Base-by-base conservation (phyloP, 1,284 basidiomycete genomes). In the Trametes versicolor region DNA sequence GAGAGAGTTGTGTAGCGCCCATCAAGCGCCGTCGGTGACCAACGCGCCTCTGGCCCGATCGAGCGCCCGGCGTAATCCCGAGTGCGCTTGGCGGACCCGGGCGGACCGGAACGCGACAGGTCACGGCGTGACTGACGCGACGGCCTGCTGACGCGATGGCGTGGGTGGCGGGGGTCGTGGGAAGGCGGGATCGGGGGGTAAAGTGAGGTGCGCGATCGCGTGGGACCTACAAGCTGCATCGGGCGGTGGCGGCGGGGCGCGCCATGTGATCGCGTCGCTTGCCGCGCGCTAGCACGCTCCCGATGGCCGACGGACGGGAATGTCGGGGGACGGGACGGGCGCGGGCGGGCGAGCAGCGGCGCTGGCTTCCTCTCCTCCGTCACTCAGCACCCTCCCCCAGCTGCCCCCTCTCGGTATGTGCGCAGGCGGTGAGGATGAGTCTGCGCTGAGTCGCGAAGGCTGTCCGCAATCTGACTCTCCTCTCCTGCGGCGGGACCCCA, bases 211-310 rank as follows among this genome's bases (percentile, higher is more conserved):
- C 23, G 49, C 58, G 65, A 67, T 67, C 57, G 58, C 58, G 60
- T 57, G 63, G 63, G 63, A 56, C 50, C 36, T 55, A 60, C 62
- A 60, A 59, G 53, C 51, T 60, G 56, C 29, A 68, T 39, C 37
- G 47, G 59, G 62, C 56, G 47, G 67, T 60, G 67, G 67, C 64
- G 64, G 50, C 52, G 64, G 54, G 61, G 45, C 45, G 51, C 34
- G 60, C 68, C 68, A 65, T 54, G 57, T 67, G 68, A 60, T 47
- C 53, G n/a, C 50, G 48, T 64, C 60, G 60, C 50, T 55, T 64
- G 50, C 29, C 49, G 45, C 21, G 45, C 45, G 25, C 51, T 25
- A 21, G 34, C 32, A 32, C 29, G 45, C 19, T 9, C 32, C 37
- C 39, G 56, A 58, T 27, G 45, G 5, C 45, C 52, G 25, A 51